Conservation (phyloP, 805 yeast genomes). For the Helenozyma rhizophorensis region DNA sequence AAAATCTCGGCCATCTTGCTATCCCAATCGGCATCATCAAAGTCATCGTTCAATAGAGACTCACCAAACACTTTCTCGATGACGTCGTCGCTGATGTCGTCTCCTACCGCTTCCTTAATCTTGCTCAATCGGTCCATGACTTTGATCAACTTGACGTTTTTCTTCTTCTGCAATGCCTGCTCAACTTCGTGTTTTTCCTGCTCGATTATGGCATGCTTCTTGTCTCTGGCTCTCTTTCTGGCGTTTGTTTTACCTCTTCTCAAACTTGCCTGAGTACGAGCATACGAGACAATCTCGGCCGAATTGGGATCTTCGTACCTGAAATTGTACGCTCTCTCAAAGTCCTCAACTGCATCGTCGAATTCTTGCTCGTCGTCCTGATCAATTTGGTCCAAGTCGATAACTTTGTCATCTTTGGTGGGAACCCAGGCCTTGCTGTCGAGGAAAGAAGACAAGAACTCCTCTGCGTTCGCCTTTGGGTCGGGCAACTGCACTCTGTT, state of each 20-base stretch:
- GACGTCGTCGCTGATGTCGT: conserved; percentile 53
- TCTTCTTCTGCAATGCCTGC: conserved; percentile 62
- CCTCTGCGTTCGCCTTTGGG: conserved; percentile 50
- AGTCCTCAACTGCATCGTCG: conserved; percentile 86
- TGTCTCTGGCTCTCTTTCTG: conserved; percentile 80
- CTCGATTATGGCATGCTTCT: conserved; percentile 50
- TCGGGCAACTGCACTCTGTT: conserved; percentile 55
- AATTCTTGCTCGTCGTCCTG: conserved; percentile 74
- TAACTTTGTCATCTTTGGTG: conserved; percentile 53
- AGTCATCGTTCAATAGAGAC: conserved; percentile 78
- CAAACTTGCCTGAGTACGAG: conserved; percentile 88
- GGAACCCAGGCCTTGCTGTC: conserved; percentile 89
- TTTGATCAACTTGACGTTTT: conserved; percentile 70
- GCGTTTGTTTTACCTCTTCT: conserved; percentile 73
- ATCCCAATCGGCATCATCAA: conserved; percentile 91
- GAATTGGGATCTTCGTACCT: conserved; percentile 90
- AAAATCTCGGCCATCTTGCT: conserved; percentile 76
- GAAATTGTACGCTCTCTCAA: conserved; percentile 91
- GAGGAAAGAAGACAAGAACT: conserved; percentile 70
- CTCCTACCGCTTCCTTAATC: conserved; percentile 67
- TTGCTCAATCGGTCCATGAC: conserved; percentile 66
- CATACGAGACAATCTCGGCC: conserved; percentile 89
- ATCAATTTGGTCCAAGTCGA: conserved; percentile 47
- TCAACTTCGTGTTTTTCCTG: conserved; percentile 53
- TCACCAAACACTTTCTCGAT: conserved; percentile 67